phyloP scores from a whole-genome alignment of 176 grass and related monocot genomes.

The Poa pratensis region DNA sequence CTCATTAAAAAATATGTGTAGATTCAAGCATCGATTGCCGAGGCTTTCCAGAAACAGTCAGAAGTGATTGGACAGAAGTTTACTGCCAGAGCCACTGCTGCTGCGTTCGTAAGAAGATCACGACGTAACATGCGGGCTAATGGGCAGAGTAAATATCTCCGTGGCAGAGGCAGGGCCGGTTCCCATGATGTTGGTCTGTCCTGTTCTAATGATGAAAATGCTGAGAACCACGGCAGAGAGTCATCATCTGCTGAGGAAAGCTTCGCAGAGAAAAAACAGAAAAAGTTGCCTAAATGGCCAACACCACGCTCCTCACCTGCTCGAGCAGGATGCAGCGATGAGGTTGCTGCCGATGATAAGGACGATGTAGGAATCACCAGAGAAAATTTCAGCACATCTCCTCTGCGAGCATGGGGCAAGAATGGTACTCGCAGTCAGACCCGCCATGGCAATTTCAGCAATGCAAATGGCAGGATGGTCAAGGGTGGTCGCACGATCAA shows the following conservation, averaged over 20 bases:
- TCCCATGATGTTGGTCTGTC: conserved; percentile 43
- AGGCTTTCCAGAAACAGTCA: conserved; percentile 68
- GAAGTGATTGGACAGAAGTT: conserved; percentile 68
- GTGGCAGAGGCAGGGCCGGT: conserved; percentile 56
- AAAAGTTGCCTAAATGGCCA: conserved; percentile 61
- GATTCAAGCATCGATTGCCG: conserved; percentile 89
- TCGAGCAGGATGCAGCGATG: conserved; percentile 56
- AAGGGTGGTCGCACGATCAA: conserved; percentile 74
- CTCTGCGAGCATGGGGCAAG: conserved; percentile 81
- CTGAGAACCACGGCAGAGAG: conserved; percentile 56
- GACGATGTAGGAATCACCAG: conserved; percentile 55
- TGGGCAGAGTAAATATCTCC: conserved; percentile 40
- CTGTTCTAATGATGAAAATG: conserved; percentile 67
- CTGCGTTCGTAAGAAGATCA: conserved; percentile 61
- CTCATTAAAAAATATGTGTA: conserved; percentile 43
- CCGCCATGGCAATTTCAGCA: conserved; percentile 59
- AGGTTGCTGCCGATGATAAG: conserved; percentile 63
- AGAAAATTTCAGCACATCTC: conserved; percentile 61
- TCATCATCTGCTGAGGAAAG: conserved; percentile 61
- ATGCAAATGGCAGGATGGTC: conserved; percentile 63
- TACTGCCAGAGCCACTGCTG: conserved; percentile 49
- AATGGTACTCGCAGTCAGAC: conserved; percentile 83
- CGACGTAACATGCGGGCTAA: conserved; percentile 51
- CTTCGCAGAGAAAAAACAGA: conserved; percentile 60
- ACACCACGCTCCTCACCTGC: conserved; percentile 67